Base-by-base conservation (phyloP, 495 filamentous ascomycete species). In the Tuber melanosporum region DNA sequence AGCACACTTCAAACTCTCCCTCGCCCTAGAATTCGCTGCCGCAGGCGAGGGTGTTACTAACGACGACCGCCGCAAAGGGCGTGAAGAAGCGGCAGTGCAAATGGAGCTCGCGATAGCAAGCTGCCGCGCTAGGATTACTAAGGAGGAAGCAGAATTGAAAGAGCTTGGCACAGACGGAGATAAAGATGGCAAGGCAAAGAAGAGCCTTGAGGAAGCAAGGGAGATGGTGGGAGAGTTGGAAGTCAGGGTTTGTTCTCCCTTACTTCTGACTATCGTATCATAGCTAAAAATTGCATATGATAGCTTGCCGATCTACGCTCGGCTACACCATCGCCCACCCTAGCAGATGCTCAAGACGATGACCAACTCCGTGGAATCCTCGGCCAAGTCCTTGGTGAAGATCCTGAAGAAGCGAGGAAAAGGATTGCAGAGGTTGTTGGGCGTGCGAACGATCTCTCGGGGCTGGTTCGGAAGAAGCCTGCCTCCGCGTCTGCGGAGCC, bases 1-100 rank as follows among this genome's bases (percentile, higher is more conserved):
- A 87, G 95, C 93, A 52, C 93, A 98, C 84, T 98, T 91, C 86
- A 98, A 97, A 84, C 89, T 98, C 70, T 97, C 96, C 2, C 90
- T 99, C 66, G 96, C 95, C 1, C 89, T 98, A 32, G 95, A 99
- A 84, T 98, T 98, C 78, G 91, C 92, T 17, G 81, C 77, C 44
- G 77, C 80, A 5, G 81, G 79, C 14, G 79, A 84, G 36, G 81
- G 84, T 36, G 86, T 86, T 10, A 77, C 84, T 62, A 76, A 84
- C 9, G 85, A 91, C 9, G 92, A 96, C 82, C 87, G 92, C 76
- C 85, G 81, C 19, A 85, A 81, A 72, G 87, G 95, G 84, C 89
- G 94, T 79, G 89, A 90, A 74, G 92, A 94, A 79, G 93, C 94
- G 14, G 92, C 90, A 0, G 84, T 83, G 71, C 90, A 95, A 76